These are phyloP conservation scores for Phyllosticta citribraziliensis DNA, from an alignment of 2,329 filamentous ascomycete genomes.

Conservation along the genomic window DNA sequence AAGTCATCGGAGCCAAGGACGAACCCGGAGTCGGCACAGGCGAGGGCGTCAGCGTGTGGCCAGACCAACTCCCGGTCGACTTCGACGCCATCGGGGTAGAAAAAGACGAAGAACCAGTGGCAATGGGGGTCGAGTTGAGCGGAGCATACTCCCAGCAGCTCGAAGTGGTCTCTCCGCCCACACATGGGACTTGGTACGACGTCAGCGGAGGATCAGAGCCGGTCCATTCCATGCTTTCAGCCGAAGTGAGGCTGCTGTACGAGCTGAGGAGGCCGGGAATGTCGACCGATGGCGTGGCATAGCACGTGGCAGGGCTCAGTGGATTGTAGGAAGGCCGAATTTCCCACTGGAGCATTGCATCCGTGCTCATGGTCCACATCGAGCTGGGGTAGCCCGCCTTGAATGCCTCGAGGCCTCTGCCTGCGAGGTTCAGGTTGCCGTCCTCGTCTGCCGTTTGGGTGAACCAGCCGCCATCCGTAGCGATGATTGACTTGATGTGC, in stretches of 20 bases:
- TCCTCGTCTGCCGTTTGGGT: not conserved
- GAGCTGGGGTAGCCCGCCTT: not conserved
- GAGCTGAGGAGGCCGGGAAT: not conserved
- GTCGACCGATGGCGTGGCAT: not conserved
- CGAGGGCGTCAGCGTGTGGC: not conserved
- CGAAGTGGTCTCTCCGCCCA: no score
- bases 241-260: not conserved
- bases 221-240: no score
- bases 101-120: not conserved
- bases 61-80: not conserved
- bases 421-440: not conserved
- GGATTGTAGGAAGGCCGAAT: not conserved
- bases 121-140: not conserved
- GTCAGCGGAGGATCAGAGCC: no score
- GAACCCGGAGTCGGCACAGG: not conserved
- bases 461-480: not conserved
- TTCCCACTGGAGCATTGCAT: not conserved
- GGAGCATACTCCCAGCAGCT: no score
- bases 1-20: not conserved
- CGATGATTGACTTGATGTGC: not conserved
- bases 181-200: no score
- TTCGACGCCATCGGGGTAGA: not conserved
- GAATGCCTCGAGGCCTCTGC: not conserved
- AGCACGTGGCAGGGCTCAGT: not conserved
- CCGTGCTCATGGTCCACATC: not conserved